Conservation (phyloP, 805 yeast species). For the Kuraishia ogatae region DNA sequence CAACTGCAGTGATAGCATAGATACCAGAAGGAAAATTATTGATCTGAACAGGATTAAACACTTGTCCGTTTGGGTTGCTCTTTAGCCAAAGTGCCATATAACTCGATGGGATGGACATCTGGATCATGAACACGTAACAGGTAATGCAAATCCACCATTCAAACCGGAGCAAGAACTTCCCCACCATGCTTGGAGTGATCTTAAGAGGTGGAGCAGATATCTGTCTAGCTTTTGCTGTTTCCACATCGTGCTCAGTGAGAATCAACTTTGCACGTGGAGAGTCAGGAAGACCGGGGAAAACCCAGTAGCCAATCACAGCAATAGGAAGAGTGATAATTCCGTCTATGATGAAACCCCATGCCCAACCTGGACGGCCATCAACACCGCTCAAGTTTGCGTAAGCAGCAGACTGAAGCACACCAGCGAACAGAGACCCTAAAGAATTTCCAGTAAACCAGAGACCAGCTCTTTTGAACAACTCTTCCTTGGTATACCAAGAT, state of each 20-base stretch:
- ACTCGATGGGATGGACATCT: conserved; percentile 30
- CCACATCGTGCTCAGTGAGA: conserved; percentile 31
- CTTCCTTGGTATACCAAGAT: conserved; percentile 25
- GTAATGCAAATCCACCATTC: conserved; percentile 35
- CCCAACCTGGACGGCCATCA: conserved; percentile 21
- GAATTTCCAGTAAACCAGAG: conserved; percentile 26
- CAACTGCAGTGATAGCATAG: conserved; percentile 16
- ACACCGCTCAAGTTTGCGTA: conserved; percentile 14
- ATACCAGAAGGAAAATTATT: conserved; percentile 32
- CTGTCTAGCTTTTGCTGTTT: conserved; percentile 32
- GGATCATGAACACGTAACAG: conserved; percentile 31
- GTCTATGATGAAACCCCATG: conserved; percentile 39
- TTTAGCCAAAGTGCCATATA: conserved; percentile 26
- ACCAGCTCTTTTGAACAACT: conserved; percentile 26
- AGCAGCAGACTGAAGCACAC: conserved; percentile 28
- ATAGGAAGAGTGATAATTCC: conserved; percentile 28
- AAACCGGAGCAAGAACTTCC: conserved; percentile 31
- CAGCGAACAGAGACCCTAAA: conserved; percentile 26
- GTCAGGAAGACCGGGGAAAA: conserved; percentile 33
- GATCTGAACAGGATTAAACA: conserved; percentile 24
- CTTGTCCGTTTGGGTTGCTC: conserved; percentile 25
- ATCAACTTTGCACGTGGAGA: conserved; percentile 33
- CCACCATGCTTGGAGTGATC: conserved; percentile 31
- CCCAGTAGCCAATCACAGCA: conserved; percentile 23
- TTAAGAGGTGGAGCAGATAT: conserved; percentile 13